phyloP scores from a whole-genome alignment of 805 yeast species.

The Starmera dryadoides region DNA sequence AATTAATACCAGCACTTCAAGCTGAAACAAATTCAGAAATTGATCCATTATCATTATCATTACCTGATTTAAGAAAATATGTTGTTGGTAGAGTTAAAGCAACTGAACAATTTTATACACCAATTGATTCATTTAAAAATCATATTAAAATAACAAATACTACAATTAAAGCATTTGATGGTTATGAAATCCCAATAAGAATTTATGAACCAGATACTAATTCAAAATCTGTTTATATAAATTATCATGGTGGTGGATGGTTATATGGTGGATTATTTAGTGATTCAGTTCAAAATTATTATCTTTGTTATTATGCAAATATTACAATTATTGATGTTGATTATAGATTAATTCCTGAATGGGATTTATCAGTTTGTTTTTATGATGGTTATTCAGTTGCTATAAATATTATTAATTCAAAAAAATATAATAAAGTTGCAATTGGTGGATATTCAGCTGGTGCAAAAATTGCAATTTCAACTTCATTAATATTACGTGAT shows the following conservation, averaged over 20 bases:
- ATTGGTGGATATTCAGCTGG: conserved; percentile 3
- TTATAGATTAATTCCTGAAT: conserved; percentile 3
- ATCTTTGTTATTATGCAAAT: conserved; percentile 14
- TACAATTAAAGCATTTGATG: conserved; percentile 1
- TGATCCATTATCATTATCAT: too few species aligned
- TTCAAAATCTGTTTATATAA: conserved; percentile 1
- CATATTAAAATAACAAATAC: neutral
- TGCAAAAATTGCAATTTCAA: neutral
- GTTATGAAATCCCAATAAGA: neutral
- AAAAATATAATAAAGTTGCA: neutral
- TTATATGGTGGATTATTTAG: conserved; percentile 1
- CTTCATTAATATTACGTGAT: neutral
- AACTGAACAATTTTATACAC: neutral
- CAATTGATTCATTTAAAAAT: neutral
- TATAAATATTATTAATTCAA: neutral
- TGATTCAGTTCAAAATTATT: conserved; percentile 1
- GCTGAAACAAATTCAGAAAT: too few species aligned
- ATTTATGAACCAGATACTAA: conserved; percentile 1
- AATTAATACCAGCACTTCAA: too few species aligned
- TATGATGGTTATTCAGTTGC: conserved; percentile 5
- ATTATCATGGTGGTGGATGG: conserved; percentile 6
- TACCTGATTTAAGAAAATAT: neutral
- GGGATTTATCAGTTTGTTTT: conserved; percentile 1
- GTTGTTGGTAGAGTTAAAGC: neutral
- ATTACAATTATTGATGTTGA: conserved; percentile 11